Conservation (phyloP, 495 filamentous ascomycete genomes). For the Daldinia loculata region DNA sequence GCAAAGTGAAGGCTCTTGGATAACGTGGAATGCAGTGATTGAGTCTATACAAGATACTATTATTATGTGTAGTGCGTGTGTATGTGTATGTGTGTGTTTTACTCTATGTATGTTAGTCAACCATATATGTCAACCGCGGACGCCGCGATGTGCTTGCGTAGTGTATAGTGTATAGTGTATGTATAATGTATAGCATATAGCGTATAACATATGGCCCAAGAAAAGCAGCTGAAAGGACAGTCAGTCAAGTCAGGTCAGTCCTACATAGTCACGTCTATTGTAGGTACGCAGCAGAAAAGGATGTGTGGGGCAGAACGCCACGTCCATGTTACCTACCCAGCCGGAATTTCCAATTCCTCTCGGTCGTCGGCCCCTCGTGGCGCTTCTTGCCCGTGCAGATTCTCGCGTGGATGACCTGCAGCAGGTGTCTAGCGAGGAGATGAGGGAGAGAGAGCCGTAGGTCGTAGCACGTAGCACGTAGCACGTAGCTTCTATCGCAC, state of each 20-base stretch:
- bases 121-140: constrained; percentile 38
- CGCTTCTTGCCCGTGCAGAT: constrained; percentile 42
- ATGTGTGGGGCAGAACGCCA: constrained; percentile 38
- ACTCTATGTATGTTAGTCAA: constrained; percentile 7
- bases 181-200: background rate
- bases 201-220: background rate
- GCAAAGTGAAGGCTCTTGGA: constrained; percentile 6
- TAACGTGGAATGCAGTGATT: constrained; percentile 43
- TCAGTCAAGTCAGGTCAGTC: constrained; percentile 3
- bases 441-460: constrained; percentile 14
- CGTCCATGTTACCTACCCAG: constrained; percentile 41
- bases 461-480: constrained; percentile 27
- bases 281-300: constrained; percentile 8
- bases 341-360: constrained; percentile 44
- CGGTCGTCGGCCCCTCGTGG: constrained; percentile 41
- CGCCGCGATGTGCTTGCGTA: constrained; percentile 24
- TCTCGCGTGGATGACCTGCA: constrained; percentile 46
- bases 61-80: background rate
- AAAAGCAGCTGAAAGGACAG: constrained; percentile 20
- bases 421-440: constrained; percentile 19
- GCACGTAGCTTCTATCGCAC: constrained; percentile 31
- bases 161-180: background rate
- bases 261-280: constrained; percentile 1
- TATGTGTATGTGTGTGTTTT: background rate
- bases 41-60: constrained; percentile 9